Evolutionary conservation across 768 basidiomycete species (phyloP), one percentile per base, ranked within the genome.

Genomic region (Tricholoma sp.): DNA sequence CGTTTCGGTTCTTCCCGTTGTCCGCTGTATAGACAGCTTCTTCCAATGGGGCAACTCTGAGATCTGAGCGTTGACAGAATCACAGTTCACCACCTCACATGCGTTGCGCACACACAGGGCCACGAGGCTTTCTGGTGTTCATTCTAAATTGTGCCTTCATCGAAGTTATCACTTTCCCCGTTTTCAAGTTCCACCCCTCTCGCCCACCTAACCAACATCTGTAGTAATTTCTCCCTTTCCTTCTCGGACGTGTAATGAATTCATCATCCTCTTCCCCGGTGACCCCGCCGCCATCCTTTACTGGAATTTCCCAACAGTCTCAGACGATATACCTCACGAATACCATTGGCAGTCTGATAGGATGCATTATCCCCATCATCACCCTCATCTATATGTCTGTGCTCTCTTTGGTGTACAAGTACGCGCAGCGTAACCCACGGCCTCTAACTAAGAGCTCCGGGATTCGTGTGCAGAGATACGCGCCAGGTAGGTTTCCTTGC

Each of bases 381-480:
- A 61, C 68, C 6, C 56, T 80, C 22, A 69, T 77, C 21, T 86
- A 84, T 65, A 70, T 84, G 57, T 78, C 75, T 16, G 74, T 73
- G 10, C 63, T 86, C 29, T 79, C 80, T 18, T 76, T 81, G 73
- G 72, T 76, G 7, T 78, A 79, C 60, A 74, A 77, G 16, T 76
- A 77, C 58, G 74, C 77, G 0, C 71, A 69, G 21, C 75, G 70
- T 43, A 73, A 79, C 52, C 81, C 79, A 27, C 74, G 72, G 45
- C 74, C 79, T 1, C 61, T 83, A 55, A 82, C 81, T 60, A 85
- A 83, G 64, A 64, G 70, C 10, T 77, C 77, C 43, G 78, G 81
- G 2, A 66, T 77, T 29, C 69, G 67, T 39, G 63, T 80, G 35
- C 78, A 79, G 63, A 74, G 75, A 59, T 85, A 79, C 63, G 79